Evolutionary conservation across 75 land plant genomes (phyloP).

Genomic region (Sequoia sempervirens): DNA sequence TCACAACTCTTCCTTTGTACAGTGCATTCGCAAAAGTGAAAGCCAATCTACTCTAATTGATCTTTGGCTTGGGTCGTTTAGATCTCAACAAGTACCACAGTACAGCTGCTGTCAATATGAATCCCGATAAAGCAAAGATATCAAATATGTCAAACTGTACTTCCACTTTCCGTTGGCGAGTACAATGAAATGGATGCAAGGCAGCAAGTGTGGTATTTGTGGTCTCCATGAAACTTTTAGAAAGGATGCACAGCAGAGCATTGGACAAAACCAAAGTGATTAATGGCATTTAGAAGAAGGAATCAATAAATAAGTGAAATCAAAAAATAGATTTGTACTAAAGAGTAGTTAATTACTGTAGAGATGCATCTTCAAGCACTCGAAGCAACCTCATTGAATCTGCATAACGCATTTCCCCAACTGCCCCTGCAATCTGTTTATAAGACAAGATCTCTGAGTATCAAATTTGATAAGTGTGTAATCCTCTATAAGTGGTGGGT

Average conservation of each 20-base stretch:
- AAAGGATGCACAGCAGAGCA: not conserved
- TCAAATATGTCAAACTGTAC: constrained; percentile 56
- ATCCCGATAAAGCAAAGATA: constrained; percentile 39
- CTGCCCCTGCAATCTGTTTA: constrained; percentile 64
- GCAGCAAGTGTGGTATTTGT: constrained; percentile 64
- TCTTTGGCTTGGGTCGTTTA: constrained; percentile 85
- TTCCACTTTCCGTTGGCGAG: constrained; percentile 59
- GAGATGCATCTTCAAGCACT: constrained; percentile 65
- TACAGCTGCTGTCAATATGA: constrained; percentile 42
- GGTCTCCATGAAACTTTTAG: constrained; percentile 47
- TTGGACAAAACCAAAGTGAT: not conserved
- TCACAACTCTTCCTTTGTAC: constrained; percentile 8
- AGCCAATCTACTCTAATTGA: constrained; percentile 40
- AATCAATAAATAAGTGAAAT: not conserved
- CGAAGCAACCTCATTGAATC: constrained; percentile 70
- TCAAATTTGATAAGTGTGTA: not conserved
- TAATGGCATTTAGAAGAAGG: not conserved
- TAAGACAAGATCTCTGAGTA: not conserved
- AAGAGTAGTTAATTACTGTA: constrained; percentile 38
- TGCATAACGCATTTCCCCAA: constrained; percentile 72
- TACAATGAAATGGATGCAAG: constrained; percentile 87
- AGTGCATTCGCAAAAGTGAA: constrained; percentile 4
- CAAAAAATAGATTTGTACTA: not conserved
- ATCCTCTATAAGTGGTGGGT: not conserved
- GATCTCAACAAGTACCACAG: constrained; percentile 67